phyloP scores from a whole-genome alignment of 2,329 filamentous ascomycete species.

The Phialophora chinensis region DNA sequence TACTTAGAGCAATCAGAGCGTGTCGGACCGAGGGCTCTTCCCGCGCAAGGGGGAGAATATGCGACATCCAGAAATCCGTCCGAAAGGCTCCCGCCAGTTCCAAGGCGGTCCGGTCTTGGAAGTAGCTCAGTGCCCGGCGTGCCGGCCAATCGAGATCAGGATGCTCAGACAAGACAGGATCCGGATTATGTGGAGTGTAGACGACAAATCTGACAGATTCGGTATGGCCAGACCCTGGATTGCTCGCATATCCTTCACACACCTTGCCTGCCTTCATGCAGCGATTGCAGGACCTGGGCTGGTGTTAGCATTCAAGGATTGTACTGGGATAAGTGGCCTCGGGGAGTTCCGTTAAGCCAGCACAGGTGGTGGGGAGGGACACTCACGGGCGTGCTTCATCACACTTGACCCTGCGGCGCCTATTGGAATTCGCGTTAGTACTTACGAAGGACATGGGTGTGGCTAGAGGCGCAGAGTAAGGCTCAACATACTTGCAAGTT shows the following conservation, averaged over 20 bases:
- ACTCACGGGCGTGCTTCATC: slow-evolving; percentile 40
- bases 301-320: too few relatives aligned
- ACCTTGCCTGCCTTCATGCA: slow-evolving; percentile 42
- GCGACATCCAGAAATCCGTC: slow-evolving; percentile 40
- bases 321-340: too few relatives aligned
- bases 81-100: slow-evolving; percentile 41
- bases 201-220: slow-evolving; percentile 28
- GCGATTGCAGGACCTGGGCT: slow-evolving; percentile 30
- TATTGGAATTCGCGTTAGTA: slow-evolving; percentile 5
- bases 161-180: slow-evolving; percentile 9
- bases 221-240: slow-evolving; percentile 5
- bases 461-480: not conserved
- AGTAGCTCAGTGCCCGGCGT: slow-evolving; percentile 41
- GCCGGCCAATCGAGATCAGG: slow-evolving; percentile 37
- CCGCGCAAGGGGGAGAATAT: slow-evolving; percentile 40
- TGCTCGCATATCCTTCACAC: slow-evolving; percentile 41
- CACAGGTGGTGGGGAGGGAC: too few relatives aligned
- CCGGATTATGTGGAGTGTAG: slow-evolving; percentile 21
- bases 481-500: slow-evolving; percentile 35
- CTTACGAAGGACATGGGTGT: not conserved
- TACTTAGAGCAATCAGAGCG: slow-evolving; percentile 42
- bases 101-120: slow-evolving; percentile 40
- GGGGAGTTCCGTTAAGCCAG: too few relatives aligned
- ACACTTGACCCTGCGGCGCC: slow-evolving; percentile 40
- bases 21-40: slow-evolving; percentile 41